Conservation (phyloP, 768 basidiomycete species). For the Termitomyces sp. region DNA sequence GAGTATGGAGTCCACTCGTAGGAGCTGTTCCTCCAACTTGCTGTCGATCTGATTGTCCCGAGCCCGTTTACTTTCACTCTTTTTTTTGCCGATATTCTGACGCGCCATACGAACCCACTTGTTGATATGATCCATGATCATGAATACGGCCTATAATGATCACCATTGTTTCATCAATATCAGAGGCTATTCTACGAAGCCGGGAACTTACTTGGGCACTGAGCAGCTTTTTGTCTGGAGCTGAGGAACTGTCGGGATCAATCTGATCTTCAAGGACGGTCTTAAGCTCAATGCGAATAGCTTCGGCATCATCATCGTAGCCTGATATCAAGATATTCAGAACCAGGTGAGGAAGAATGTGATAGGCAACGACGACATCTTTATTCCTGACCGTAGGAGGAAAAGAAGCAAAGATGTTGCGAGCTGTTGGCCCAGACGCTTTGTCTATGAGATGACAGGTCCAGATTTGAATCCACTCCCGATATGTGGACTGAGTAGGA, state of each 20-base stretch:
- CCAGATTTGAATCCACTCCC: conserved; percentile 96
- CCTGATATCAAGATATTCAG: conserved; percentile 81
- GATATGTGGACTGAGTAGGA: conserved; percentile 68
- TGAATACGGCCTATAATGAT: conserved; percentile 75
- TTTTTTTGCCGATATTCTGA: conserved; percentile 50
- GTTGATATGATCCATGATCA: conserved; percentile 91
- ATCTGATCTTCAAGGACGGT: conserved; percentile 88
- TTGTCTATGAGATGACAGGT: conserved; percentile 71
- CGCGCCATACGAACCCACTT: conserved; percentile 79
- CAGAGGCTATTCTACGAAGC: background rate
- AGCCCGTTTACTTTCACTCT: conserved; percentile 43
- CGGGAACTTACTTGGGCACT: conserved; percentile 77
- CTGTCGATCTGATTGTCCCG: conserved; percentile 29
- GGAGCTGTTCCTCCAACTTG: conserved; percentile 53
- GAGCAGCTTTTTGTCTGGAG: conserved; percentile 75
- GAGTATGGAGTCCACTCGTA: conserved; percentile 73
- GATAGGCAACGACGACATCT: conserved; percentile 92
- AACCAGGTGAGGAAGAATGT: conserved; percentile 87
- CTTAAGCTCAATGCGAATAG: conserved; percentile 72
- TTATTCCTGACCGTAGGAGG: conserved; percentile 74
- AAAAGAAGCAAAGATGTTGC: conserved; percentile 72
- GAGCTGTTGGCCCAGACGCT: conserved; percentile 52
- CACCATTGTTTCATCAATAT: background rate
- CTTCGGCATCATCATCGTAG: conserved; percentile 47
- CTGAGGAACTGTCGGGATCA: conserved; percentile 46